These are phyloP conservation scores for Dicorynia guianensis DNA, from an alignment of 306 rosid species.

Conservation along the genomic window DNA sequence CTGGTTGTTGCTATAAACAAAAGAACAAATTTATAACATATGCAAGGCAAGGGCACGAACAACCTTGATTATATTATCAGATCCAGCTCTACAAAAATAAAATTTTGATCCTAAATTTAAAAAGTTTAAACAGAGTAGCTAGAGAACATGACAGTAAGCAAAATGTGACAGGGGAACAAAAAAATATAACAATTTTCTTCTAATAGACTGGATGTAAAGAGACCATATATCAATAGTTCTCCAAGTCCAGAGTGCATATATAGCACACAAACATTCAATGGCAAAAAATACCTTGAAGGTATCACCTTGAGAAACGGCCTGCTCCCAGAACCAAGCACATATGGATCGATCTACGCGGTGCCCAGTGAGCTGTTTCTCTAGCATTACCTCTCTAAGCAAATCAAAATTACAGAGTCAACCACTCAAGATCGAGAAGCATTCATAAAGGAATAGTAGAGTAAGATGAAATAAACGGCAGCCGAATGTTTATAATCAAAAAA, in stretches of 20 bases:
- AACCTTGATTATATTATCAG: neutral
- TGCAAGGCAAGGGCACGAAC: neutral
- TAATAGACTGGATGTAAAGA: too few species aligned
- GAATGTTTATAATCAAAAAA: neutral
- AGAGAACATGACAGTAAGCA: neutral
- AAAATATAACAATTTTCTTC: neutral
- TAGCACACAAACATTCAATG: too few species aligned
- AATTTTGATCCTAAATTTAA: neutral
- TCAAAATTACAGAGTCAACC: constrained; percentile 26
- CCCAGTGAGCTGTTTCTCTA: constrained; percentile 95
- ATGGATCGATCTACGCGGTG: constrained; percentile 98
- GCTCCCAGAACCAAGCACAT: constrained; percentile 93
- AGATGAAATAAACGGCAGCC: too few species aligned
- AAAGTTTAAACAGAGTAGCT: neutral
- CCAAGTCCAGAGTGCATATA: too few species aligned
- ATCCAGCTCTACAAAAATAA: neutral
- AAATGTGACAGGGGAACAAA: neutral
- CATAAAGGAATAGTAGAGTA: neutral
- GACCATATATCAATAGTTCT: too few species aligned
- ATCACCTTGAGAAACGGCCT: constrained; percentile 77
- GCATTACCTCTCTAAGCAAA: constrained; percentile 80
- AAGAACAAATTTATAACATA: neutral
- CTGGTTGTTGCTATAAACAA: constrained; percentile 72
- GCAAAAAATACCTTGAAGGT: constrained; percentile 71
- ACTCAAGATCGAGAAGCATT: constrained; percentile 10